Base-by-base conservation (phyloP, 192 early-diverging fungal species). In the Chytriomyces hyalinus region DNA sequence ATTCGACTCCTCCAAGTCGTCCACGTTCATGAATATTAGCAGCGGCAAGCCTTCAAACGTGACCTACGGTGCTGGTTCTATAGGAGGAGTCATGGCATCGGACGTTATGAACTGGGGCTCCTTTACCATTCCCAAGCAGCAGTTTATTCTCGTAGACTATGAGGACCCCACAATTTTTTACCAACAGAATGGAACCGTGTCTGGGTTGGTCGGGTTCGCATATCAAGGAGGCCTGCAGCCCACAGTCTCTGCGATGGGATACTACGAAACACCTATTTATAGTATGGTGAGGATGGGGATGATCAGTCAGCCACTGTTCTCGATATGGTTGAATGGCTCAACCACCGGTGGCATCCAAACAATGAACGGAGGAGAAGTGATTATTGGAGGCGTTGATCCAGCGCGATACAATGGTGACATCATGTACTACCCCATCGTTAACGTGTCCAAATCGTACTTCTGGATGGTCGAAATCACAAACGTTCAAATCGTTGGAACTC, bases 251-350 rank as follows among this genome's bases (percentile, higher is more conserved):
- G 20, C 17, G 26, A 57, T 57, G 53, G 13, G 15, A 0, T 71
- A 71, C 69, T 71, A 53, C 36, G 49, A 20, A 57, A 57, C 69
- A 57, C n/a, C 45, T 20, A 20, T 71, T 26, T 20, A 71, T n/a
- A 71, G 15, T 51, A 57, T 71, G 47, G 57, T 71, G 3, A 22
- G 49, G 0, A 71, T 20, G 6, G 48, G 48, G 8, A 4, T 71
- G 69, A 71, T 71, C 24, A 57, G 49, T 9, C 17, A 71, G 20
- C 69, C 69, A 26, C n/a, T 71, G 48, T 71, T 71, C 28, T 71
- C 69, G 48, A 57, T 71, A 44, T 71, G 69, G 69, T 24, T 71
- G 57, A 71, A 51, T 24, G 69, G 69, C 22, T 22, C 49, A 22
- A 65, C 63, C 24, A 45, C 20, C 9, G 66, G 66, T 15, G 66